These are phyloP conservation scores for Juncus effusus DNA, from an alignment of 176 grass and related monocot genomes.

Conservation along the genomic window DNA sequence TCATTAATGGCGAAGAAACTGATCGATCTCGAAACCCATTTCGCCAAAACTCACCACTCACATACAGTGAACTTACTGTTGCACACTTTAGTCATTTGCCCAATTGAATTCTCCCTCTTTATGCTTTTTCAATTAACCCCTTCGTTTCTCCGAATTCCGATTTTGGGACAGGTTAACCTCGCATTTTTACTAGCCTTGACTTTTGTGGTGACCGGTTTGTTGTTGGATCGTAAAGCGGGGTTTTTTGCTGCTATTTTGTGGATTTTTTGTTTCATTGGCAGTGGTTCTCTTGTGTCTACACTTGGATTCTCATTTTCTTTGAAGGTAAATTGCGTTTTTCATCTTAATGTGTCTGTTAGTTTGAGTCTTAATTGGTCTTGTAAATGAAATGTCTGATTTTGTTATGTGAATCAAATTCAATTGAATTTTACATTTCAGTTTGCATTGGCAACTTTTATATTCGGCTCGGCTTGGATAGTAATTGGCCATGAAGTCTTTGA, in stretches of 20 bases:
- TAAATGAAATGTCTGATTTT: not conserved
- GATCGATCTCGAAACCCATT: slow-evolving; percentile 86
- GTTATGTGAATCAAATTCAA: not conserved
- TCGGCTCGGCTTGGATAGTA: slow-evolving; percentile 56
- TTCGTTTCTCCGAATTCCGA: slow-evolving; percentile 8
- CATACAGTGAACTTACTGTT: slow-evolving; percentile 59
- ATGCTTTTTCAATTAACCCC: slow-evolving; percentile 40
- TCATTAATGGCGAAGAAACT: slow-evolving; percentile 38
- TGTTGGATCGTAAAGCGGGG: slow-evolving; percentile 57
- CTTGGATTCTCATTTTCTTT: slow-evolving; percentile 53
- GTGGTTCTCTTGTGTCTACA: slow-evolving; percentile 45
- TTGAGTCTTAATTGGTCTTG: not conserved
- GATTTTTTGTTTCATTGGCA: slow-evolving; percentile 55
- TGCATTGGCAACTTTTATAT: slow-evolving; percentile 56
- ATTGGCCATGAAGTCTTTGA: slow-evolving; percentile 84
- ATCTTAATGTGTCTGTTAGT: not conserved
- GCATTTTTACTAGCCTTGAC: slow-evolving; percentile 48
- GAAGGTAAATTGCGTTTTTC: slow-evolving; percentile 24
- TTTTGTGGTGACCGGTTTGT: slow-evolving; percentile 58
- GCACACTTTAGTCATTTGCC: slow-evolving; percentile 54
- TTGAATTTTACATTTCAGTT: slow-evolving; percentile 25
- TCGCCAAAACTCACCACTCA: slow-evolving; percentile 70
- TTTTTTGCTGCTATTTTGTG: slow-evolving; percentile 51
- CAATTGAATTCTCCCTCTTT: slow-evolving; percentile 68
- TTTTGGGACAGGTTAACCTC: slow-evolving; percentile 30